Percentiles rank a stretch among this genome's conserved stretches.
phyloP scores from a whole-genome alignment of 352 stramenopile species.

The Phytophthora ramorum region DNA sequence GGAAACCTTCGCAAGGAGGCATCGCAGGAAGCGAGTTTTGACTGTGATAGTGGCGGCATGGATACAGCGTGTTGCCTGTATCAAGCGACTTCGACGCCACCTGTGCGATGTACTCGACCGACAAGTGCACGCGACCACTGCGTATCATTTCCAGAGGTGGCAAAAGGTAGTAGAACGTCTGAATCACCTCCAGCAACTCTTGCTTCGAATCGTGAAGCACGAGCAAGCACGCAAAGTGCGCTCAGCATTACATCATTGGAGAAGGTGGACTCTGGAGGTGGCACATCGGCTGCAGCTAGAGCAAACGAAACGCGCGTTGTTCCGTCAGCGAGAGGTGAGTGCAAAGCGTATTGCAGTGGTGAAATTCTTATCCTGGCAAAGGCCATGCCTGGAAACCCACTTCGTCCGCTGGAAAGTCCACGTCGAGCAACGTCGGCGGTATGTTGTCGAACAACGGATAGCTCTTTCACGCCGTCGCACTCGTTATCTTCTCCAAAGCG shows the following conservation, averaged over 20 bases:
- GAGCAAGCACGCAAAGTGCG: constrained; percentile 11
- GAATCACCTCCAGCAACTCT: neutral
- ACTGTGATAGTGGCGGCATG: constrained; percentile 1
- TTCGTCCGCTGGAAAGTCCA: constrained; percentile 36
- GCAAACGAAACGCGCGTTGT: constrained; percentile 9
- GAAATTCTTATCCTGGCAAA: constrained; percentile 39
- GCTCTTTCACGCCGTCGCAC: neutral
- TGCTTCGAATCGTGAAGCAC: constrained; percentile 12
- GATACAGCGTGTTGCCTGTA: constrained; percentile 4
- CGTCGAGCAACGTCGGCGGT: constrained; percentile 21
- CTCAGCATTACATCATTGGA: constrained; percentile 17
- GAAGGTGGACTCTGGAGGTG: constrained; percentile 9
- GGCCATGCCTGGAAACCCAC: constrained; percentile 28
- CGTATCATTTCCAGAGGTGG: constrained; percentile 31
- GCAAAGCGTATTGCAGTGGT: constrained; percentile 30
- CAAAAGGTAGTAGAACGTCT: constrained; percentile 4
- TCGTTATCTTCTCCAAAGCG: constrained; percentile 11
- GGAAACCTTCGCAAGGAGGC: constrained; percentile 9
- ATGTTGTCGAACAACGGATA: constrained; percentile 13
- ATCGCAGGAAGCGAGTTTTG: constrained; percentile 10
- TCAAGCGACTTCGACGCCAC: constrained; percentile 3
- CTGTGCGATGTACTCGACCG: constrained; percentile 7
- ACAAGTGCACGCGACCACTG: constrained; percentile 1
- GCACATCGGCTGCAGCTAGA: constrained; percentile 17
- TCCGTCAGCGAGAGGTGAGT: constrained; percentile 12